Percentiles rank a stretch among this genome's conserved stretches.
These are phyloP conservation scores for Penicillium malachiteum DNA, from an alignment of 495 filamentous ascomycete genomes.

Conservation along the genomic window DNA sequence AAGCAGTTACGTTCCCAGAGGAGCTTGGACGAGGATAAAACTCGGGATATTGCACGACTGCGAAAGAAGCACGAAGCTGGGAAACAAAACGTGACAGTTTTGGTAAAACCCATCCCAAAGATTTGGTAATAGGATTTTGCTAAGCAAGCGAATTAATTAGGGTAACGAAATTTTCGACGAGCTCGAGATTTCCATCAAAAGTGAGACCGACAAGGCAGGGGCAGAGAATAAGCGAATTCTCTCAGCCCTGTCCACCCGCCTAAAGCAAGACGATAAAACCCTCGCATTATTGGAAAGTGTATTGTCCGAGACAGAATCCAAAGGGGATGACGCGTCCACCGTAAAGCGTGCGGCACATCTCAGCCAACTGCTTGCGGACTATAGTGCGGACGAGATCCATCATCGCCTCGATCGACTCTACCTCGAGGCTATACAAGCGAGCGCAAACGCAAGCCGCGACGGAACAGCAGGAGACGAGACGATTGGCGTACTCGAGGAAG, in stretches of 20 bases:
- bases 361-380: conserved; percentile 29
- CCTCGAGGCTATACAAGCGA: conserved; percentile 29
- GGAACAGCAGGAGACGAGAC: conserved; percentile 11
- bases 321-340: conserved; percentile 28
- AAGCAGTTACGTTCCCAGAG: conserved; percentile 26
- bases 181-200: conserved; percentile 30
- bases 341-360: conserved; percentile 30
- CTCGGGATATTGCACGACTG: conserved; percentile 30
- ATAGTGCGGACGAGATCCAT: conserved; percentile 40
- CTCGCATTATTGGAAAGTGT: conserved; percentile 31
- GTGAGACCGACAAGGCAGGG: conserved; percentile 31
- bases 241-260: conserved; percentile 29
- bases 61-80: conserved; percentile 38
- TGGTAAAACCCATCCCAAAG: conserved; percentile 22
- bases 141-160: conserved; percentile 22
- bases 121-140: conserved; percentile 5
- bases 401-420: conserved; percentile 46
- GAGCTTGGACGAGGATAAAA: conserved; percentile 23
- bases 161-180: conserved; percentile 34
- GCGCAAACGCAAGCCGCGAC: neutral
- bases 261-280: conserved; percentile 42
- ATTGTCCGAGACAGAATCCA: conserved; percentile 27
- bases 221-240: conserved; percentile 38
- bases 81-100: conserved; percentile 34
- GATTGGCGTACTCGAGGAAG: conserved; percentile 49